Percentiles rank a stretch among this genome's conserved stretches.
Conservation (phyloP, 257 asterid genomes). For the Striga asiatica region DNA sequence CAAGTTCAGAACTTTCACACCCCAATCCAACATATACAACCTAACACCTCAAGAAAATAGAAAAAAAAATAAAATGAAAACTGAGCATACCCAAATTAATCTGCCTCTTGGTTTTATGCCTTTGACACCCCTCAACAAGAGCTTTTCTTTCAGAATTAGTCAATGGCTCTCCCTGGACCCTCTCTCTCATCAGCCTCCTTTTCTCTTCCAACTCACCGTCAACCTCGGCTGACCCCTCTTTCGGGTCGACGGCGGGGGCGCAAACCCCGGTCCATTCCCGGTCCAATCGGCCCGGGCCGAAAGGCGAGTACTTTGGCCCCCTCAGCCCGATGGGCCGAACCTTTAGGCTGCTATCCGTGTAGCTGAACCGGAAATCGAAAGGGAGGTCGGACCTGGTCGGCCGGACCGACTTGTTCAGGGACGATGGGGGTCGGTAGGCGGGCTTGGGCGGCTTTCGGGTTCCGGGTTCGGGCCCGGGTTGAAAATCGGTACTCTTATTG, state of each 20-base stretch:
- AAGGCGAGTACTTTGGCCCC: conserved; percentile 91
- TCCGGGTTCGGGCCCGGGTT: conserved; percentile 13
- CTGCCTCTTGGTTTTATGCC: conserved; percentile 66
- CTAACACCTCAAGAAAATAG: not conserved
- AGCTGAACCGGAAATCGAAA: conserved; percentile 90
- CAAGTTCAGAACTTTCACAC: too few species aligned
- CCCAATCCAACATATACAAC: too few species aligned
- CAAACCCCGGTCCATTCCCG: conserved; percentile 94
- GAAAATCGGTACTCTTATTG: conserved; percentile 13
- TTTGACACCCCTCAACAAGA: conserved; percentile 55
- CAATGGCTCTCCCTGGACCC: conserved; percentile 60
- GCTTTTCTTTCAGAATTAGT: conserved; percentile 67
- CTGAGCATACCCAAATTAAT: conserved; percentile 60
- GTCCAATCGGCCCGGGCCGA: conserved; percentile 72
- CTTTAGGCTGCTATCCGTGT: conserved; percentile 68
- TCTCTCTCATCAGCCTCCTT: conserved; percentile 44
- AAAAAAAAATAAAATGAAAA: not conserved
- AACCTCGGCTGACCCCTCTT: conserved; percentile 35
- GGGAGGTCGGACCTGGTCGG: conserved; percentile 56
- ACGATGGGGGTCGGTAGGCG: conserved; percentile 80
- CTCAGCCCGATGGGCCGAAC: conserved; percentile 82
- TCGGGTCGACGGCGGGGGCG: conserved; percentile 83
- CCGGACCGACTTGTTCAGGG: conserved; percentile 42
- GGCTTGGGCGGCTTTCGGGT: conserved; percentile 34
- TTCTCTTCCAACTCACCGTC: conserved; percentile 65